Percentiles rank a stretch among this genome's conserved stretches.
These are phyloP conservation scores for Balansia obtecta DNA, from an alignment of 2,329 filamentous ascomycete species.

Conservation along the genomic window DNA sequence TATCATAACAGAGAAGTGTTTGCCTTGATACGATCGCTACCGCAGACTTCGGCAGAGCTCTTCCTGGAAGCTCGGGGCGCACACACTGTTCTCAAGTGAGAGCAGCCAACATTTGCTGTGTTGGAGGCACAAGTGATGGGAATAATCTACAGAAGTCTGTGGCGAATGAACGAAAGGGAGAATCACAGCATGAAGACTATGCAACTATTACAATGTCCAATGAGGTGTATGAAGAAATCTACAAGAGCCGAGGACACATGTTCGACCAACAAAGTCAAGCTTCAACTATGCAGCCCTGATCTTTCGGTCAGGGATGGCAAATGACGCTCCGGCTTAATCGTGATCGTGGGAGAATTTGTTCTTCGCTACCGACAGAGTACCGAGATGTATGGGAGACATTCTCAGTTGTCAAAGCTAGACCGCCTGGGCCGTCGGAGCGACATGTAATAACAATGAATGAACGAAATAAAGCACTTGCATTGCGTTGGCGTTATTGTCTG, in stretches of 20 bases:
- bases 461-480: slow-evolving; percentile 4
- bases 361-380: slow-evolving; percentile 76
- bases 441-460: slow-evolving; percentile 7
- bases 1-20: slow-evolving; percentile 95
- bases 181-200: too few relatives aligned
- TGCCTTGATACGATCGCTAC: slow-evolving; percentile 64
- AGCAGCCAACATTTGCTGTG: neutral
- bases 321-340: slow-evolving; percentile 99
- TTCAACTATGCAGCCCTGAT: slow-evolving; percentile 70
- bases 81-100: slow-evolving; percentile 82
- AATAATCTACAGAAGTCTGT: neutral
- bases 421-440: slow-evolving; percentile 43
- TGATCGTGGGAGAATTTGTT: slow-evolving; percentile 53
- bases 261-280: slow-evolving; percentile 94
- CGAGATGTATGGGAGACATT: slow-evolving; percentile 57
- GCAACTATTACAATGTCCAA: neutral
- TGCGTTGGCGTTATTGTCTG: neutral
- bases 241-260: slow-evolving; percentile 27
- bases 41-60: slow-evolving; percentile 72
- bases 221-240: neutral
- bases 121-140: neutral
- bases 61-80: slow-evolving; percentile 85
- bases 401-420: slow-evolving; percentile 48
- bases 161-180: neutral
- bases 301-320: slow-evolving; percentile 73